Conservation (phyloP, 495 filamentous ascomycete genomes). For the Parmelia sp. region DNA sequence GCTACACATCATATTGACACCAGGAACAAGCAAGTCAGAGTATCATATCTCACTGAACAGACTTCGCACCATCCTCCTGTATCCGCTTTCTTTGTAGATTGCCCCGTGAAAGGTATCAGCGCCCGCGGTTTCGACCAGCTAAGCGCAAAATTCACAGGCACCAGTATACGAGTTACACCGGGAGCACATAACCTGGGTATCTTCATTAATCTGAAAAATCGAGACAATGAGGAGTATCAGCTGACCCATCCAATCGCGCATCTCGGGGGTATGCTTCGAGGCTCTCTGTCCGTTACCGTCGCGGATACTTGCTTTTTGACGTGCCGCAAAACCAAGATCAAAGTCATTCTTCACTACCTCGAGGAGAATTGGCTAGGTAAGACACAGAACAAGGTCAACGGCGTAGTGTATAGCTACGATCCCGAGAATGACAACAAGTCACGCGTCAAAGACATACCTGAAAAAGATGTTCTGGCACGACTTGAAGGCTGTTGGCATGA, state of each 20-base stretch:
- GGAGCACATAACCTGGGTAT: constrained; percentile 93
- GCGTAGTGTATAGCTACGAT: constrained; percentile 83
- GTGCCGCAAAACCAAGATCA: constrained; percentile 79
- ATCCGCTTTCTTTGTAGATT: constrained; percentile 91
- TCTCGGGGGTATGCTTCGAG: constrained; percentile 79
- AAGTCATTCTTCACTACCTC: constrained; percentile 83
- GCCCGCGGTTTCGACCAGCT: constrained; percentile 92
- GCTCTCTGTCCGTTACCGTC: constrained; percentile 76
- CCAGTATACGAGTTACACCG: constrained; percentile 82
- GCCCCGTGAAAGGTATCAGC: constrained; percentile 80
- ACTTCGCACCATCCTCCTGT: constrained; percentile 98
- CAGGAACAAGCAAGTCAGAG: constrained; percentile 54
- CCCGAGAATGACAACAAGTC: constrained; percentile 69
- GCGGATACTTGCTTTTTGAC: constrained; percentile 80
- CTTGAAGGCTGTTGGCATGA: constrained; percentile 80
- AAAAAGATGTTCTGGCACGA: constrained; percentile 73
- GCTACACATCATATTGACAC: constrained; percentile 32
- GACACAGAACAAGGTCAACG: constrained; percentile 83
- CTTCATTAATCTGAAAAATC: constrained; percentile 76
- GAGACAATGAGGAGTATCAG: constrained; percentile 85
- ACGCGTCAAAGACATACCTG: constrained; percentile 75
- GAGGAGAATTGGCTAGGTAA: constrained; percentile 94
- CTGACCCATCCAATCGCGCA: constrained; percentile 92
- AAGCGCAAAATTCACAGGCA: constrained; percentile 95
- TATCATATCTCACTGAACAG: constrained; percentile 94